These are phyloP conservation scores for Penicillium arizonense DNA, from an alignment of 495 filamentous ascomycete genomes.

Conservation along the genomic window DNA sequence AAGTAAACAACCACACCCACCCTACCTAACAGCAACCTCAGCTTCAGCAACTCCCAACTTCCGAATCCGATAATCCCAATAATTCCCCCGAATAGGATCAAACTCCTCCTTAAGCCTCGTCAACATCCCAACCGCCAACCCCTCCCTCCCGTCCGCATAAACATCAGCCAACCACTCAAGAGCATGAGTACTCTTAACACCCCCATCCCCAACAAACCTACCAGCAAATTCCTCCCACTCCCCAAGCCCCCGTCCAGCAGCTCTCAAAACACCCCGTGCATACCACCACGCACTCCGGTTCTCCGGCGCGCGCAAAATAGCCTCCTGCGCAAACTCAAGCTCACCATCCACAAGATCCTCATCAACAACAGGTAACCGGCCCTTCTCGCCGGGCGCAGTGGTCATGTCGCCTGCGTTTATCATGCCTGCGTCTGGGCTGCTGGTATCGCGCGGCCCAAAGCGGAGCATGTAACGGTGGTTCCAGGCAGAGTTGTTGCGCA, in stretches of 20 bases:
- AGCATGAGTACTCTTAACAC: constrained; percentile 75
- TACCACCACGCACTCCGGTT: constrained; percentile 95
- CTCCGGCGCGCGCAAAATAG: constrained; percentile 79
- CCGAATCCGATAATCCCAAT: constrained; percentile 80
- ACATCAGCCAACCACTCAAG: constrained; percentile 86
- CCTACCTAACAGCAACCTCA: neutral
- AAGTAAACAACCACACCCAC: too few relatives aligned
- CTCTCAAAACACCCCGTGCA: constrained; percentile 70
- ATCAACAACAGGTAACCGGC: constrained; percentile 45
- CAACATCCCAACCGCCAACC: constrained; percentile 53
- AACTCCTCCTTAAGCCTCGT: constrained; percentile 76
- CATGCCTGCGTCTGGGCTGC: constrained; percentile 42
- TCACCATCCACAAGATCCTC: constrained; percentile 70
- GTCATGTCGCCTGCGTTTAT: constrained; percentile 33
- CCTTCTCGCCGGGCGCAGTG: constrained; percentile 42
- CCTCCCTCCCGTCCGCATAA: constrained; percentile 55
- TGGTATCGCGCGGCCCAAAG: constrained; percentile 57
- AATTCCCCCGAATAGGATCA: constrained; percentile 86
- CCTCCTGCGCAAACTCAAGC: constrained; percentile 65
- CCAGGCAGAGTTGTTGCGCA: constrained; percentile 96
- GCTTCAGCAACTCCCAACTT: constrained; percentile 29
- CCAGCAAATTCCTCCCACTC: constrained; percentile 63
- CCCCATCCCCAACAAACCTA: constrained; percentile 58
- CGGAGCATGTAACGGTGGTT: constrained; percentile 92
- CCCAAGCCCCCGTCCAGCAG: constrained; percentile 55